Evolutionary conservation across 306 rosid genomes (phyloP).

Genomic region (Lagenaria siceraria): DNA sequence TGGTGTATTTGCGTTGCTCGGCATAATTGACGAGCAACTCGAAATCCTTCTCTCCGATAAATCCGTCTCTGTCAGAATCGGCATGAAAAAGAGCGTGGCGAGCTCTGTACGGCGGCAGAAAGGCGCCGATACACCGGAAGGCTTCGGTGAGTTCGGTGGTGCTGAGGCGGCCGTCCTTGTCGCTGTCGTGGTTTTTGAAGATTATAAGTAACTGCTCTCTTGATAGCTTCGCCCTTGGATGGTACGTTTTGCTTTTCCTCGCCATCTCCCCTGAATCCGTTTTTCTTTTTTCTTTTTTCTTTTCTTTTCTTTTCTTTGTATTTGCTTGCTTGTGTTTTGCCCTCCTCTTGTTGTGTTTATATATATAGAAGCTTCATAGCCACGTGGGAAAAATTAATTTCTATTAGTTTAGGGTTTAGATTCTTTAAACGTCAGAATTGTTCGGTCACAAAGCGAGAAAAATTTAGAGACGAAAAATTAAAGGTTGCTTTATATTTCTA

Average conservation of each 20-base stretch:
- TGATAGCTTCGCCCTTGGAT: neutral
- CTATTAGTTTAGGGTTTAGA: no score
- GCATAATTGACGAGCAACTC: slow-evolving; percentile 10
- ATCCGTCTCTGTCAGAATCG: slow-evolving; percentile 19
- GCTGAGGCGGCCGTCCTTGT: slow-evolving; percentile 7
- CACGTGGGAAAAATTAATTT: no score
- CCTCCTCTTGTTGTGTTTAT: neutral
- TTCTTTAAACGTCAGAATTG: neutral
- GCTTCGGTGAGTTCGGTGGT: neutral
- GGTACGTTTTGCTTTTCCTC: neutral
- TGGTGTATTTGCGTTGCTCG: neutral
- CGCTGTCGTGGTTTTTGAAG: neutral
- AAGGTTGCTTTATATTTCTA: neutral
- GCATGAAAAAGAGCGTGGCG: neutral
- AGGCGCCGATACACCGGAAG: neutral
- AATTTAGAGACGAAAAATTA: no score
- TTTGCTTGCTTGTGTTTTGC: neutral
- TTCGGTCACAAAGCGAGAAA: neutral
- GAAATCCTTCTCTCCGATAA: slow-evolving; percentile 12
- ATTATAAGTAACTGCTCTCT: neutral
- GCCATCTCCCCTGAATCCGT: neutral
- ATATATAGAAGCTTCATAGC: neutral
- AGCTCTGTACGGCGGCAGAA: neutral
- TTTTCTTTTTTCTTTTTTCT: neutral
- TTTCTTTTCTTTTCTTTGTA: neutral